A percentile compares a stretch with the other conserved stretches of the same genome.
These are phyloP conservation scores for Saccharomyces hybrid DNA, from an alignment of 1,139 yeast species.

Conservation along the genomic window DNA sequence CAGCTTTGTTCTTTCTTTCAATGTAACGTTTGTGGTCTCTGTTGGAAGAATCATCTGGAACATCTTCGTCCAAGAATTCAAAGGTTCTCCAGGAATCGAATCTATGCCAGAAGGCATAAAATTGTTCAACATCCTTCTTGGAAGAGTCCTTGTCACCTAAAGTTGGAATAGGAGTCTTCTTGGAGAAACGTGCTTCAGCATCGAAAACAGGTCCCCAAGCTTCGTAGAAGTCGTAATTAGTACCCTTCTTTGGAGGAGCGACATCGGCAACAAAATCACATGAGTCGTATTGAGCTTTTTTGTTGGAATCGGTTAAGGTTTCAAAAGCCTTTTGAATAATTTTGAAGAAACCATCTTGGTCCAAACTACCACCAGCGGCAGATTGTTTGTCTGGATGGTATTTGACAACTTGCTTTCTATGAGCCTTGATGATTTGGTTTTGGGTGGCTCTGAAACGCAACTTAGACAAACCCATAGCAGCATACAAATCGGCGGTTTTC, in stretches of 20 bases:
- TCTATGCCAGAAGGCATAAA: conserved; percentile 88
- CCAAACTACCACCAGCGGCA: conserved; percentile 71
- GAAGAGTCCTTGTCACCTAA: conserved; percentile 64
- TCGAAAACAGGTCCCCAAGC: conserved; percentile 91
- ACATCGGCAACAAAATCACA: conserved; percentile 87
- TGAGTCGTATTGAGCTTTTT: conserved; percentile 91
- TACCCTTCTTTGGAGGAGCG: conserved; percentile 61
- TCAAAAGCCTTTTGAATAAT: conserved; percentile 96
- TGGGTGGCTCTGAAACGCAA: conserved; percentile 87
- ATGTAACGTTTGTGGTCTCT: conserved; percentile 98
- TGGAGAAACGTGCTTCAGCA: conserved; percentile 86
- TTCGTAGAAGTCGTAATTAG: conserved; percentile 71
- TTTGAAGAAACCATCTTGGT: conserved; percentile 96
- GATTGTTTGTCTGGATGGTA: conserved; percentile 96
- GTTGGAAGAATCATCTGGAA: conserved; percentile 97
- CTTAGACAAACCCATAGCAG: conserved; percentile 88
- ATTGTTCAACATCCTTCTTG: conserved; percentile 79
- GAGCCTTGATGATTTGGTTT: conserved; percentile 92
- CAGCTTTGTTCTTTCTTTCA: conserved; percentile 93
- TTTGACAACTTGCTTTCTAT: conserved; percentile 90
- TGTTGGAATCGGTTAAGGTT: conserved; percentile 72
- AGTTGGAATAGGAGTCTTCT: conserved; percentile 76
- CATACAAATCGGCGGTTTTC: conserved; percentile 94
- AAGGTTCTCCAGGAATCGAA: conserved; percentile 98
- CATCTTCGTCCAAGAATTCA: conserved; percentile 97